phyloP scores from a whole-genome alignment of 2,329 filamentous ascomycete genomes.

The Parastagonospora avenae region DNA sequence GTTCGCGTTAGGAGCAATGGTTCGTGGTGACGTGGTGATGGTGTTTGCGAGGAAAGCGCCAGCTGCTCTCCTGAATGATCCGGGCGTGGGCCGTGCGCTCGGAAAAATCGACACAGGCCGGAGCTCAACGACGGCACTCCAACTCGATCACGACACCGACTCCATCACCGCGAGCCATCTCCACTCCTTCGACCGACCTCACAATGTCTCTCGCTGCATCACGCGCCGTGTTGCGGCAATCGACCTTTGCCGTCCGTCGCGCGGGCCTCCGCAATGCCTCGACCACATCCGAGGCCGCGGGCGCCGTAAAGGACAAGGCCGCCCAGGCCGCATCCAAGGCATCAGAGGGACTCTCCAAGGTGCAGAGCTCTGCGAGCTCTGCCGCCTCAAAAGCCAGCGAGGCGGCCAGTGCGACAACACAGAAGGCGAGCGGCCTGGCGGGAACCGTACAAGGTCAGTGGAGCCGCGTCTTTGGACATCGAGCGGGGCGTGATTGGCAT shows the following conservation, averaged over 20 bases:
- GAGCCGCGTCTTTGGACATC: constrained; percentile 4
- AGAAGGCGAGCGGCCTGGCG: constrained; percentile 72
- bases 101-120: constrained; percentile 27
- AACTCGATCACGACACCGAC: constrained; percentile 13
- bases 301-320: constrained; percentile 54
- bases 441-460: constrained; percentile 83
- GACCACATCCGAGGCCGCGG: constrained; percentile 53
- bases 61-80: constrained; percentile 12
- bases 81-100: constrained; percentile 17
- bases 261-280: constrained; percentile 56
- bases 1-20: no score
- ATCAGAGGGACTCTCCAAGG: constrained; percentile 79
- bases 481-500: constrained; percentile 12
- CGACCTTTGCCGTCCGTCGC: constrained; percentile 50
- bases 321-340: constrained; percentile 76
- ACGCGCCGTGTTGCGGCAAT: constrained; percentile 53
- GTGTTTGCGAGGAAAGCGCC: background rate
- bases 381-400: constrained; percentile 69
- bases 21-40: background rate
- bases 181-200: constrained; percentile 25
- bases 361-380: constrained; percentile 78
- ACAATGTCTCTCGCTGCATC: constrained; percentile 56
- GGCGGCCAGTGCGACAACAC: constrained; percentile 53
- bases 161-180: constrained; percentile 19
- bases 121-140: constrained; percentile 15